Evolutionary conservation across 352 stramenopile genomes (phyloP), one percentile per base, ranked within the genome.

Genomic region (Peronospora belbahrii): DNA sequence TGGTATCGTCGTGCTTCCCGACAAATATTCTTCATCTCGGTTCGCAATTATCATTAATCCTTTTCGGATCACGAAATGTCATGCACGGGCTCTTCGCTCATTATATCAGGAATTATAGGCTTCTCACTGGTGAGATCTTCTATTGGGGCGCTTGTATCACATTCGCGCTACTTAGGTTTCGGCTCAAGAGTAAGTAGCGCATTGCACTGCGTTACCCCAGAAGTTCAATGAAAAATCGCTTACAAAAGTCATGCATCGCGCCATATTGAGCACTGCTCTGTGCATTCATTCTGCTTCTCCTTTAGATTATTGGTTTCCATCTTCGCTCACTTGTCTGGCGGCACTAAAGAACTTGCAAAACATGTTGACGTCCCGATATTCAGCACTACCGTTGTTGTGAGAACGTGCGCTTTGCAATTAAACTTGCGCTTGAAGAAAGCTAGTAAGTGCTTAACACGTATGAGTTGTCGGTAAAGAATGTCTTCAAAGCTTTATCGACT

Each of bases 251-350:
- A 63, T 60, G 30, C 50, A 66, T 2, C 51, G 41, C 5, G 45
- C 34, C 41, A 72, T 57, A 45, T 72, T 65, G 25, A 63, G 42
- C 0, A 72, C 45, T 0, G 52, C 63, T 3, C 58, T 23, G 20
- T 68, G 58, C 49, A 72, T 65, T 2, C 47, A 31, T 20, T 62
- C 54, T 0, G 52, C 56, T 27, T 71, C 65, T 0, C 53, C 57
- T 25, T 72, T 72, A 0, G 25, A 32, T 3, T 52, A 45, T 18
- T 56, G 33, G 18, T 68, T 68, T 1, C 30, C 30, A 0, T 48
- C 49, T 11, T 71, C 62, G 0, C 42, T 51, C 0, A 30, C n/a
- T 27, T 71, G 57, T 0, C 57, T n/a, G 0, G 31, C 38, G 4
- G 68, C 45, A 3, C 57, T 57, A 0, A 19, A 51, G 2, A 14